Evolutionary conservation across 345 rosid genomes (phyloP), one percentile per base, ranked within the genome.

Genomic region (Gossypium stocksii): DNA sequence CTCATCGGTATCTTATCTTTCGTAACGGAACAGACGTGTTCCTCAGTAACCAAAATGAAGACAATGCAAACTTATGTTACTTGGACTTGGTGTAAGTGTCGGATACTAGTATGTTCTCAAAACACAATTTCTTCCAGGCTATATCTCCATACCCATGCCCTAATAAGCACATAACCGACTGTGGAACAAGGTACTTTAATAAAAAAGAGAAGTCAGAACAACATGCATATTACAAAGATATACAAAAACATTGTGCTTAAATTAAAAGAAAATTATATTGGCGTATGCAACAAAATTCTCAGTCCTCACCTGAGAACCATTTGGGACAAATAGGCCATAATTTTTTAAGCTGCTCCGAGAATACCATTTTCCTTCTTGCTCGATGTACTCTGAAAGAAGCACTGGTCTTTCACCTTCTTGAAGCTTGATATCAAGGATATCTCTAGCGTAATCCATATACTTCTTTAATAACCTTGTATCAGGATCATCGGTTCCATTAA

Each of bases 231-330:
- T 9, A 6, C 7, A 13, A 27, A 7, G 43, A 48, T 25, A 69
- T 27, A 25, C 10, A 25, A 69, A 49, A 25, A 44, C 22, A 4
- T 49, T 49, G 13, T 7, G 14, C 25, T 51, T 46, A 27, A 51
- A 17, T 51, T 69, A 27, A 59, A 69, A 52, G 6, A 12, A 57
- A 15, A 38, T 9, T 76, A 73, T 9, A 22, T 17, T 53, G 22
- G 23, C 25, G 23, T 52, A 64, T 43, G 54, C 45, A 22, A 54
- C 51, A 44, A 63, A 57, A 51, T 22, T 45, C 43, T 7, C 57
- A 61, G 48, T 54, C 67, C 83, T 81, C 72, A 91, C 98, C 97
- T 89, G 87, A 73, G 77, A 72, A 44, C 27, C 41, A 56, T 69
- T 72, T 45, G 82, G 66, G 77, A 80, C 80, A 77, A 73, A 80